A percentile compares a stretch with the other conserved stretches of the same genome.
Conservation (phyloP, 2,329 filamentous ascomycete genomes). For the Pyrenochaeta sp. region DNA sequence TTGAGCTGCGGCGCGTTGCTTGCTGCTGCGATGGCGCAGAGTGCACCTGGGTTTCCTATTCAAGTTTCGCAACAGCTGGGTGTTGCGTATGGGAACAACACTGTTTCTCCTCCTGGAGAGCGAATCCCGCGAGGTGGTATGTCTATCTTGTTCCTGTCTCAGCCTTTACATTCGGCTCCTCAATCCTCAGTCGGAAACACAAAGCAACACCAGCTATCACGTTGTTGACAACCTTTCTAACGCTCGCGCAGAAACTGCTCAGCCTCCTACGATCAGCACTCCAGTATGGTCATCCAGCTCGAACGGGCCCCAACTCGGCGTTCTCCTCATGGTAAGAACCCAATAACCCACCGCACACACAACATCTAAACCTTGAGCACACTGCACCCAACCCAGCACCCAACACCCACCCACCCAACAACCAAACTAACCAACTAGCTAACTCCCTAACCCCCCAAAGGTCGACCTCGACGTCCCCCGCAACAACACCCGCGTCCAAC, state of each 20-base stretch:
- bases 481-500: constrained; percentile 37
- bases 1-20: constrained; percentile 22
- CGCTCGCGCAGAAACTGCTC: constrained; percentile 32
- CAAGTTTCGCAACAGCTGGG: constrained; percentile 24
- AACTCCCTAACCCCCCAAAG: neutral
- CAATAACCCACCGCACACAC: neutral
- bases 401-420: too few species aligned
- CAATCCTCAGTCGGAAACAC: too few species aligned
- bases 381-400: too few species aligned
- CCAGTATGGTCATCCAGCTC: constrained; percentile 20
- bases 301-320: constrained; percentile 10
- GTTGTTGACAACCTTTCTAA: too few species aligned
- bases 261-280: constrained; percentile 32
- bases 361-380: too few species aligned
- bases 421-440: neutral
- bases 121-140: constrained; percentile 42
- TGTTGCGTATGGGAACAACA: constrained; percentile 43
- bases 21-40: constrained; percentile 26
- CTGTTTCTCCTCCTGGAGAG: constrained; percentile 44
- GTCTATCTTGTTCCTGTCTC: neutral
- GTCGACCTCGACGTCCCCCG: constrained; percentile 44
- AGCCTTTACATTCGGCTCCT: too few species aligned
- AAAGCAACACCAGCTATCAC: too few species aligned
- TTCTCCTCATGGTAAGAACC: constrained; percentile 32
- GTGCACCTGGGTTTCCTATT: constrained; percentile 43